These are phyloP conservation scores for Tylopilus rubrobrunneus DNA, from an alignment of 768 basidiomycete species.

Conservation along the genomic window DNA sequence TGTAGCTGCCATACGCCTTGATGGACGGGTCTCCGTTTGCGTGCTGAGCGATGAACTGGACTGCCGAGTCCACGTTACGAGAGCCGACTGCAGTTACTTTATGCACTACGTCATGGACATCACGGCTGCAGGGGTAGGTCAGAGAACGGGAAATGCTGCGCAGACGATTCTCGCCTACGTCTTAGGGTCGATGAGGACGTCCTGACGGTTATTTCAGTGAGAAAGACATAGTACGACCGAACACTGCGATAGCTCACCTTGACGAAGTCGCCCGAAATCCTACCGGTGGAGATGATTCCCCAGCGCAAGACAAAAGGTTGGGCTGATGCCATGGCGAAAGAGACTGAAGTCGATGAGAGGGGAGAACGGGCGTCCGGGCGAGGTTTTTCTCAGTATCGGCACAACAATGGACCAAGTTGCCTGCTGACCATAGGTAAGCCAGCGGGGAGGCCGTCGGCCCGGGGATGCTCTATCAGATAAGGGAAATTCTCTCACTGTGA, in stretches of 20 bases:
- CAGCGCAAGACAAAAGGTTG: conserved; percentile 55
- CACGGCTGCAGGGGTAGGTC: conserved; percentile 43
- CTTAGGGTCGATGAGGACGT: conserved; percentile 70
- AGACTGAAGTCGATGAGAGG: not conserved
- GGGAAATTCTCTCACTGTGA: not conserved
- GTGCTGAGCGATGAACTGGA: conserved; percentile 58
- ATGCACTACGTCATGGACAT: conserved; percentile 61
- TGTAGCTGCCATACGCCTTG: conserved; percentile 72
- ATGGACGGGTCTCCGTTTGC: conserved; percentile 49
- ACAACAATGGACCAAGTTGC: not conserved
- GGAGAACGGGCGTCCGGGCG: not conserved
- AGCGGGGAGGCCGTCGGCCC: not conserved
- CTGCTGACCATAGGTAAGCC: conserved; percentile 7
- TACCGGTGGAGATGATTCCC: conserved; percentile 86
- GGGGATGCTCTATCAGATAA: conserved; percentile 8
- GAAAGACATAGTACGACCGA: not conserved
- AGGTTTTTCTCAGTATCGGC: not conserved
- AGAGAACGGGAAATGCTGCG: not conserved
- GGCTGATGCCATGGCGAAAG: conserved; percentile 14
- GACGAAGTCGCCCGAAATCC: conserved; percentile 64
- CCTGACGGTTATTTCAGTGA: conserved; percentile 40
- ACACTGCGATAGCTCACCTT: conserved; percentile 42
- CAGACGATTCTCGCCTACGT: conserved; percentile 43
- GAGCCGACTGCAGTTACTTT: conserved; percentile 76
- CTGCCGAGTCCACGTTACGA: conserved; percentile 62